A percentile compares a stretch with the other conserved stretches of the same genome.
Conservation (phyloP, 176 grass and related monocot genomes). For the Areca catechu region DNA sequence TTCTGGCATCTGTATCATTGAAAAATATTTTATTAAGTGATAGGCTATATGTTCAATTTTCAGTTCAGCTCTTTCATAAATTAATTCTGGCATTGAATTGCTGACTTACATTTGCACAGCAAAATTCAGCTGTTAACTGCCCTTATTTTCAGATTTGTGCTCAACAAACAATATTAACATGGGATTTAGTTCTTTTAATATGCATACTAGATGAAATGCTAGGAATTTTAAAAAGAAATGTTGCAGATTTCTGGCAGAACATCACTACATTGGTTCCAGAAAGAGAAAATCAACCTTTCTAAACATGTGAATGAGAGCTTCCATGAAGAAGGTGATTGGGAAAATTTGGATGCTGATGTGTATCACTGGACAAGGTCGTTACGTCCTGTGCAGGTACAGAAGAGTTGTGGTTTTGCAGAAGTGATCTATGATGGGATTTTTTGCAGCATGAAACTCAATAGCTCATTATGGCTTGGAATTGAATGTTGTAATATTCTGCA, state of each 20-base stretch:
- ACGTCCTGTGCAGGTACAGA: constrained; percentile 81
- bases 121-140: too few species aligned
- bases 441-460: background rate
- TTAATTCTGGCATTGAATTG: too few species aligned
- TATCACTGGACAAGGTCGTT: constrained; percentile 71
- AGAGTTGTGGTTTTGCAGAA: constrained; percentile 41
- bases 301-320: constrained; percentile 9
- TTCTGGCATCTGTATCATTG: too few species aligned
- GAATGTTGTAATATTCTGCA: too few species aligned
- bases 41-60: too few species aligned
- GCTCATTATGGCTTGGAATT: too few species aligned
- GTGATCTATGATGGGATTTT: background rate
- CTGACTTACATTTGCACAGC: too few species aligned
- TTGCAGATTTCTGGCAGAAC: constrained; percentile 42
- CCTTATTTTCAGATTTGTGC: too few species aligned
- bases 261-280: constrained; percentile 25
- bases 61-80: too few species aligned
- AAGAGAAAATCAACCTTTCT: constrained; percentile 6
- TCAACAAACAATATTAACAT: too few species aligned
- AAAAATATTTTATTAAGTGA: too few species aligned
- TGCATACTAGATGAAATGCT: background rate
- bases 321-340: constrained; percentile 44
- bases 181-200: too few species aligned
- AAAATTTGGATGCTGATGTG: constrained; percentile 80
- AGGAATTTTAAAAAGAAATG: background rate